These are phyloP conservation scores for Selenicereus undatus DNA, from an alignment of 148 eudicot genomes.

Conservation along the genomic window DNA sequence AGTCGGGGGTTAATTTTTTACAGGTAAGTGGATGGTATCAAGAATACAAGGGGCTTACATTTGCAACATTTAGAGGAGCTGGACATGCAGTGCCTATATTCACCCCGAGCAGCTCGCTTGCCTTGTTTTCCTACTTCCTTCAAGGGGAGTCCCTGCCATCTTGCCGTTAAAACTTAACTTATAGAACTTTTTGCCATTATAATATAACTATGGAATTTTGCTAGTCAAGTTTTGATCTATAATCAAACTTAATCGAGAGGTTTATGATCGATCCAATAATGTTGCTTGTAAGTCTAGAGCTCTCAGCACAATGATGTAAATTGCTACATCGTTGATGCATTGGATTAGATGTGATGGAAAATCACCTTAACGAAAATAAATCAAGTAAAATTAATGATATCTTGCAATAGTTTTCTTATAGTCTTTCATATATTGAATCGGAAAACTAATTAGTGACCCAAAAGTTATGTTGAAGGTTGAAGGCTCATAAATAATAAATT, in stretches of 20 bases:
- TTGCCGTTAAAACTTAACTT: conserved; percentile 24
- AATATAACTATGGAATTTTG: background rate
- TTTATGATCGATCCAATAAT: background rate
- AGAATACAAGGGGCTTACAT: conserved; percentile 80
- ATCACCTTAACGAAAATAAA: background rate
- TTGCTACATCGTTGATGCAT: background rate
- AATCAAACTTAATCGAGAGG: background rate
- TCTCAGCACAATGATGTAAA: background rate
- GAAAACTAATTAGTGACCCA: no score
- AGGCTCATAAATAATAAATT: no score
- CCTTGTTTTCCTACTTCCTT: conserved; percentile 66
- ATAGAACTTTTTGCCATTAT: background rate
- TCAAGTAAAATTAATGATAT: no score
- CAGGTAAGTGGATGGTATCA: conserved; percentile 91
- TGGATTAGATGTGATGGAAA: background rate
- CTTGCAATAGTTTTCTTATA: no score
- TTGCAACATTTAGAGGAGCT: conserved; percentile 94
- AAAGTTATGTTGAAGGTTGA: no score
- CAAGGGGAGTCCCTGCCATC: conserved; percentile 59
- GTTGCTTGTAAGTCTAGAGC: background rate
- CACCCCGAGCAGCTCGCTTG: conserved; percentile 83
- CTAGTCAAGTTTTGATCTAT: background rate
- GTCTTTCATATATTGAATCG: no score
- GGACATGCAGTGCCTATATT: conserved; percentile 92
- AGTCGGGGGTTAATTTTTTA: no score